phyloP scores from a whole-genome alignment of 1,284 basidiomycete genomes.

The Mixia osmundae region DNA sequence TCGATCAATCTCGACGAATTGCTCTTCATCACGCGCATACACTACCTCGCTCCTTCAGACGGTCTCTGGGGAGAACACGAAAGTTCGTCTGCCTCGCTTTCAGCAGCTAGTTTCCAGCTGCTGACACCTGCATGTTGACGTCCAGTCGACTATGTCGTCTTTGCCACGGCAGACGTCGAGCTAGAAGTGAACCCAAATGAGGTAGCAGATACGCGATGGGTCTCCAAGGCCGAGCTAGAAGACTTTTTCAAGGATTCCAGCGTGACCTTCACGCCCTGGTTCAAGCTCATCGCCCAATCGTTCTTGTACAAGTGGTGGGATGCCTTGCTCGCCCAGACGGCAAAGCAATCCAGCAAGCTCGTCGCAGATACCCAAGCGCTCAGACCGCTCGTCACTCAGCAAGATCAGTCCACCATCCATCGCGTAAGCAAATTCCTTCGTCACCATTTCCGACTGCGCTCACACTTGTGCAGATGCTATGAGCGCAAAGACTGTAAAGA shows the following conservation, averaged over 20 bases:
- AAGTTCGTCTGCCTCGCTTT: conserved; percentile 32
- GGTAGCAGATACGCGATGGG: conserved; percentile 75
- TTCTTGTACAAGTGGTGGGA: conserved; percentile 99
- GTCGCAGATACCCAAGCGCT: too few species aligned
- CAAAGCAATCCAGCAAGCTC: too few species aligned
- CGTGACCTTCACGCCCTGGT: conserved; percentile 94
- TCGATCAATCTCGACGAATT: conserved; percentile 61
- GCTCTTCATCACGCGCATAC: conserved; percentile 86
- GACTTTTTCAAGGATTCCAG: conserved; percentile 66
- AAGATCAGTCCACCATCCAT: too few species aligned
- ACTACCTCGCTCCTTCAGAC: conserved; percentile 83
- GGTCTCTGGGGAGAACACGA: conserved; percentile 98
- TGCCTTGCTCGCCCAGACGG: conserved; percentile 40
- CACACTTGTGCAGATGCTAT: too few species aligned
- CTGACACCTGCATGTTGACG: neutral
- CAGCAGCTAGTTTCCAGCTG: neutral
- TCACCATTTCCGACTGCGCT: too few species aligned
- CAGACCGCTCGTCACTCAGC: too few species aligned
- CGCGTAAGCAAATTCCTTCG: too few species aligned
- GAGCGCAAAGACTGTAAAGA: too few species aligned
- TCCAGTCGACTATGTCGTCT: conserved; percentile 91
- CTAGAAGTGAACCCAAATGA: conserved; percentile 72
- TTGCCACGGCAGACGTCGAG: conserved; percentile 72
- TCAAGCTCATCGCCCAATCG: conserved; percentile 89
- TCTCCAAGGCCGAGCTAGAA: conserved; percentile 67